These are phyloP conservation scores for Amyloporia xantha DNA, from an alignment of 768 basidiomycete genomes.

Conservation along the genomic window DNA sequence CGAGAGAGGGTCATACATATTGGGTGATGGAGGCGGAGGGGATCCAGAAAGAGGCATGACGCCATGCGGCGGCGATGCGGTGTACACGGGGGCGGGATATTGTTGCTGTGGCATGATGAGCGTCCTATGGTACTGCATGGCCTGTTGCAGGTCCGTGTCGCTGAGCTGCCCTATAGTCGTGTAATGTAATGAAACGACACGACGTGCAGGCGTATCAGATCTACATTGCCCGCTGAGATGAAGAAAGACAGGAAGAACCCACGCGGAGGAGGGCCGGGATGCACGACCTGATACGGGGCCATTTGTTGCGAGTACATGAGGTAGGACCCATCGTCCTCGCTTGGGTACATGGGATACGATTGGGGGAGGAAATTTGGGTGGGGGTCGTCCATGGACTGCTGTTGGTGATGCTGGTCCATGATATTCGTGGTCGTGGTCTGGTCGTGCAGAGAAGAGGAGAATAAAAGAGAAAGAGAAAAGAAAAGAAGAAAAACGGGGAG, in stretches of 20 bases:
- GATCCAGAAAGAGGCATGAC: constrained; percentile 48
- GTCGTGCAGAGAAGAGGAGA: constrained; percentile 15
- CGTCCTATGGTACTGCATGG: constrained; percentile 48
- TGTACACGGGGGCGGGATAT: constrained; percentile 45
- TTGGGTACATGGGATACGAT: constrained; percentile 29
- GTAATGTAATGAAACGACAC: constrained; percentile 29
- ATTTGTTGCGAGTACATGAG: constrained; percentile 40
- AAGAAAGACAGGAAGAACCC: constrained; percentile 38
- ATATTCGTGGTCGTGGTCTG: constrained; percentile 16
- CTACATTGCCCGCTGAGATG: constrained; percentile 37
- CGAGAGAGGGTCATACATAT: constrained; percentile 79
- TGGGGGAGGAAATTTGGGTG: constrained; percentile 23
- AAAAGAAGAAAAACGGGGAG: constrained; percentile 26
- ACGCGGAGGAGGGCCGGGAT: constrained; percentile 60
- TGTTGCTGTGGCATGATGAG: constrained; percentile 63
- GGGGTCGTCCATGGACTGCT: constrained; percentile 26
- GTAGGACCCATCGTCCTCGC: constrained; percentile 26
- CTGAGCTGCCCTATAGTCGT: constrained; percentile 55
- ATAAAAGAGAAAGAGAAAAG: constrained; percentile 28
- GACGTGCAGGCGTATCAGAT: constrained; percentile 40
- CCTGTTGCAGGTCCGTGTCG: constrained; percentile 63
- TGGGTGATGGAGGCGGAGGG: constrained; percentile 69
- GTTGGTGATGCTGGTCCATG: constrained; percentile 14
- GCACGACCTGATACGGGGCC: constrained; percentile 50
- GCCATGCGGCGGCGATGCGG: constrained; percentile 52